Conservation (phyloP, 2,329 filamentous ascomycete species). For the Dothistroma septosporum region DNA sequence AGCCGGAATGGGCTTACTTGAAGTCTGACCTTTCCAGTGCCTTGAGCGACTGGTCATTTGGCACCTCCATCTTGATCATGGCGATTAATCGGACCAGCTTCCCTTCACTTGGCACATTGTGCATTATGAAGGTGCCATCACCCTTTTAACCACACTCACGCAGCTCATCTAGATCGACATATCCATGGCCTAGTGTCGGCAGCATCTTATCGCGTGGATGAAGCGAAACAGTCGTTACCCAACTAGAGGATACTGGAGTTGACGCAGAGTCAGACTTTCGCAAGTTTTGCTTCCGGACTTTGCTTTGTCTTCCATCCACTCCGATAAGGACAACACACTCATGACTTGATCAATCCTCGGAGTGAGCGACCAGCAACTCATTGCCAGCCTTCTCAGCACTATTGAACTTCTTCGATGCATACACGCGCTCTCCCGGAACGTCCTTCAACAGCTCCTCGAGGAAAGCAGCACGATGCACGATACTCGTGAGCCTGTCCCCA, state of each 20-base stretch:
- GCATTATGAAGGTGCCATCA: slow-evolving; percentile 5
- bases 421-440: slow-evolving; percentile 10
- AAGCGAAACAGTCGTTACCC: slow-evolving; percentile 7
- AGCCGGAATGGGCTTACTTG: slow-evolving; percentile 7
- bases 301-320: slow-evolving; percentile 5
- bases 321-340: slow-evolving; percentile 5
- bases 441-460: slow-evolving; percentile 12
- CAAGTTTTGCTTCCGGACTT: slow-evolving; percentile 4
- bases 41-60: slow-evolving; percentile 12
- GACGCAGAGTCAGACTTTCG: slow-evolving; percentile 6
- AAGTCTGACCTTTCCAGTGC: slow-evolving; percentile 4
- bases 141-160: slow-evolving; percentile 7
- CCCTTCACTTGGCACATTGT: slow-evolving; percentile 8
- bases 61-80: background rate
- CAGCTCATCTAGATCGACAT: slow-evolving; percentile 5
- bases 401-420: slow-evolving; percentile 16
- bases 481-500: slow-evolving; percentile 13
- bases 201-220: slow-evolving; percentile 11
- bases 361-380: slow-evolving; percentile 7
- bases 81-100: slow-evolving; percentile 3
- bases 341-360: slow-evolving; percentile 2
- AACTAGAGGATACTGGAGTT: slow-evolving; percentile 4
- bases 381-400: slow-evolving; percentile 1
- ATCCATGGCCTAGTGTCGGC: slow-evolving; percentile 2
- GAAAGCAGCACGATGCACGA: slow-evolving; percentile 17